These are phyloP conservation scores for Wickerhamiella allomyrinae DNA, from an alignment of 805 yeast species.

Conservation along the genomic window DNA sequence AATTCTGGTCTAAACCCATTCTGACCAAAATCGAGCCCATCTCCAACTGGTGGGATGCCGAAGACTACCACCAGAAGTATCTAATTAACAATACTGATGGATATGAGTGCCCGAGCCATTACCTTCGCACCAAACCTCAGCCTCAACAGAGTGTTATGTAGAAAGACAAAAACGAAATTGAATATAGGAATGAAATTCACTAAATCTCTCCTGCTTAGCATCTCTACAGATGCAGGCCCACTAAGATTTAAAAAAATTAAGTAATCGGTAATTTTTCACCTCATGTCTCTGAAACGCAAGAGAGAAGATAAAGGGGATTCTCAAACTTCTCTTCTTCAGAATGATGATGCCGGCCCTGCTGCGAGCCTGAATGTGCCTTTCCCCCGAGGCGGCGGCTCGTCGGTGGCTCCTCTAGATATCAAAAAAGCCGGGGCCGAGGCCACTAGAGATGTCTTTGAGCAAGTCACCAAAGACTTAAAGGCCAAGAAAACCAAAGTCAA, in stretches of 20 bases:
- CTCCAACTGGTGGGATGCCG: conserved; percentile 77
- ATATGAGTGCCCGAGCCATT: conserved; percentile 84
- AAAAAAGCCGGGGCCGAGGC: conserved; percentile 91
- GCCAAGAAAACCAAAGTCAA: conserved; percentile 18
- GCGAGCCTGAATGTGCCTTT: conserved; percentile 39
- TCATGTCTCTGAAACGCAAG: conserved; percentile 9
- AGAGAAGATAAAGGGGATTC: conserved; percentile 4
- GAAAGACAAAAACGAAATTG: too few relatives aligned
- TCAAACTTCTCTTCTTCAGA: conserved; percentile 6
- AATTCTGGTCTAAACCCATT: conserved; percentile 61
- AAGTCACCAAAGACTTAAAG: conserved; percentile 18
- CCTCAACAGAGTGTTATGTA: too few relatives aligned
- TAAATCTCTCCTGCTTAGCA: too few relatives aligned
- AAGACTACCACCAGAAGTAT: conserved; percentile 81
- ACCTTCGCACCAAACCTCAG: conserved; percentile 52
- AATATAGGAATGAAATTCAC: too few relatives aligned
- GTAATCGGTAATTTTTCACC: background rate
- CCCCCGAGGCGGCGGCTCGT: conserved; percentile 83
- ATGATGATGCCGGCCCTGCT: conserved; percentile 5
- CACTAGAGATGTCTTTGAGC: conserved; percentile 50
- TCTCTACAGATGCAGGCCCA: too few relatives aligned
- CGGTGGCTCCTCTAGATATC: conserved; percentile 76
- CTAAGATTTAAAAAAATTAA: background rate
- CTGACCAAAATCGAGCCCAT: conserved; percentile 60
- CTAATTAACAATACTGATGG: conserved; percentile 70